phyloP scores from a whole-genome alignment of 2,329 filamentous ascomycete genomes.

The Graphilbum fragrans region DNA sequence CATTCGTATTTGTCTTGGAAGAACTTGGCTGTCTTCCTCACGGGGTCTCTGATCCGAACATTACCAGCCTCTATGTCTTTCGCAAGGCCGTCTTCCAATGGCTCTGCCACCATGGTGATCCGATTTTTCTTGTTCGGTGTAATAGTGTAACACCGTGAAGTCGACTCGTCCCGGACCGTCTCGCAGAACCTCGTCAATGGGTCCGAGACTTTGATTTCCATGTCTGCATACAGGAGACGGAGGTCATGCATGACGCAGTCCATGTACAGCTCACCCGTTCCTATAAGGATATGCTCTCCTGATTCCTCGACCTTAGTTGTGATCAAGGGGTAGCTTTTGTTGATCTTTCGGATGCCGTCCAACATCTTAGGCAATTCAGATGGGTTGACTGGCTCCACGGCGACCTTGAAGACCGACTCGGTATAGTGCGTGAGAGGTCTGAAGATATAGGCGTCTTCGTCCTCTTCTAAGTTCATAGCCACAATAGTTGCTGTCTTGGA shows the following conservation, averaged over 20 bases:
- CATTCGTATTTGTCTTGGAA: constrained; percentile 97
- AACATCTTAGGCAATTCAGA: constrained; percentile 98
- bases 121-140: constrained; percentile 99
- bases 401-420: constrained; percentile 94
- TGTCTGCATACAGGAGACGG: constrained; percentile 86
- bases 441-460: constrained; percentile 94
- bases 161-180: constrained; percentile 92
- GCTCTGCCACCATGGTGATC: constrained; percentile 96
- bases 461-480: constrained; percentile 63
- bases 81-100: constrained; percentile 86
- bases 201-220: constrained; percentile 98
- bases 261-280: constrained; percentile 98
- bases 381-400: constrained; percentile 94
- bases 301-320: constrained; percentile 97
- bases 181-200: constrained; percentile 96
- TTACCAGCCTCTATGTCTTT: constrained; percentile 85
- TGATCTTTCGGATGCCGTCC: constrained; percentile 89
- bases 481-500: constrained; percentile 94
- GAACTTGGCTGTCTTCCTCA: constrained; percentile 87
- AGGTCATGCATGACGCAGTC: constrained; percentile 96
- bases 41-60: constrained; percentile 85
- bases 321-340: constrained; percentile 94
- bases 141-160: constrained; percentile 94
- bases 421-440: constrained; percentile 88
- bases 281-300: constrained; percentile 88